Base-by-base conservation (phyloP, 352 stramenopile genomes). In the Phytophthora citricola region DNA sequence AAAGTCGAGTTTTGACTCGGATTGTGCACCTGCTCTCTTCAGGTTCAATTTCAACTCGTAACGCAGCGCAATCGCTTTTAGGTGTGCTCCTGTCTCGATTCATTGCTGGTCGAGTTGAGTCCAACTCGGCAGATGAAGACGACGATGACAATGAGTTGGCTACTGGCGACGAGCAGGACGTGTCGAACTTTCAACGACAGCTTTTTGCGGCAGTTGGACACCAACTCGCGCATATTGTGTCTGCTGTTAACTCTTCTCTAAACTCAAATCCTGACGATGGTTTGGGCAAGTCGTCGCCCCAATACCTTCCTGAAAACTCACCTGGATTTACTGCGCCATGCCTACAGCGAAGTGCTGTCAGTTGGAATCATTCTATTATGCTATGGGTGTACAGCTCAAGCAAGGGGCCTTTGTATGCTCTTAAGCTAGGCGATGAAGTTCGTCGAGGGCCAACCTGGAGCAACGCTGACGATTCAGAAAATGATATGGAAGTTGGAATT, bases 331-430 rank as follows among this genome's bases (percentile, higher is more conserved):
- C 67, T 8, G 49, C 79, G 1, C 64, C 80, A 9, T 72, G 69
- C 34, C 31, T 66, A 44, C 60, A 73, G 22, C 66, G 22, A 41
- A 75, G 59, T 36, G 50, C 71, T 14, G 55, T 93, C 12, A 58
- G 59, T 24, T 93, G 85, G 80, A 90, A 93, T 43, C 82, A 94
- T 62, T 84, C 86, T 2, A 89, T 94, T 22, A 84, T 90, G 81
- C 66, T 93, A 1, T 94, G 86, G 86, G 44, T 93, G 27, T 91
- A 85, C 36, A 75, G 85, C 7, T 61, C 81, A 20, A 70, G 69
- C 8, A 76, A 70, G 24, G 58, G 58, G 1, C 58, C 57, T 8
- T 58, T 83, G 3, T 92, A 91, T 49, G 79, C 81, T 27, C 71
- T 93, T 3, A 91, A 92, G 47, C 39, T 88, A 44, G 83, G 81